Evolutionary conservation across 495 filamentous ascomycete species (phyloP).

Genomic region (Diplogelasinospora grovesii): DNA sequence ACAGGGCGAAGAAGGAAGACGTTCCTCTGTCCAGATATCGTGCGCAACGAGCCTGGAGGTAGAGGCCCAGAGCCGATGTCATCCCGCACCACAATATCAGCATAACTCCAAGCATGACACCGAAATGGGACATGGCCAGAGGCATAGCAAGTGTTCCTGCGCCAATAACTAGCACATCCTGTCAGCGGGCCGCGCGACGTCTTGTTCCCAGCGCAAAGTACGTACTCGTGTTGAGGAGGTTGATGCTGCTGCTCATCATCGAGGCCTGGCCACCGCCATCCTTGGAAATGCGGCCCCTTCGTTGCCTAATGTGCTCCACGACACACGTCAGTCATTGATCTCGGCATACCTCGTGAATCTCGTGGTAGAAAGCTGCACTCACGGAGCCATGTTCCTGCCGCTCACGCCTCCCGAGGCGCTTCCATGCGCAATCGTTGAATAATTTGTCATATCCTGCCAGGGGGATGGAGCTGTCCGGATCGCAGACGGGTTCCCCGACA

Average conservation of each 20-base stretch:
- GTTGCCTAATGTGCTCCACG: slow-evolving; percentile 17
- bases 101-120: slow-evolving; percentile 69
- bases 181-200: background rate
- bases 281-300: slow-evolving; percentile 32
- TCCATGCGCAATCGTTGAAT: slow-evolving; percentile 36
- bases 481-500: too few species aligned
- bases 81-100: slow-evolving; percentile 87
- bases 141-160: slow-evolving; percentile 95
- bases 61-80: slow-evolving; percentile 86
- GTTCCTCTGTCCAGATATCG: slow-evolving; percentile 82
- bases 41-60: slow-evolving; percentile 87
- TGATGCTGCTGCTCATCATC: slow-evolving; percentile 89
- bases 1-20: slow-evolving; percentile 82
- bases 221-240: slow-evolving; percentile 89
- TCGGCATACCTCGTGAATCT: background rate
- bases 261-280: slow-evolving; percentile 63
- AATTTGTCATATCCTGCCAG: slow-evolving; percentile 36
- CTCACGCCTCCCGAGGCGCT: slow-evolving; percentile 16
- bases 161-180: slow-evolving; percentile 63
- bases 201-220: slow-evolving; percentile 2
- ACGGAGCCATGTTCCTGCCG: slow-evolving; percentile 38
- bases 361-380: slow-evolving; percentile 1
- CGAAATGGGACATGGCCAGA: slow-evolving; percentile 85
- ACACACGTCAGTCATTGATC: background rate
- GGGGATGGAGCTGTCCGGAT: too few species aligned